phyloP scores from a whole-genome alignment of 176 grass and related monocot genomes.

The Olyra latifolia region DNA sequence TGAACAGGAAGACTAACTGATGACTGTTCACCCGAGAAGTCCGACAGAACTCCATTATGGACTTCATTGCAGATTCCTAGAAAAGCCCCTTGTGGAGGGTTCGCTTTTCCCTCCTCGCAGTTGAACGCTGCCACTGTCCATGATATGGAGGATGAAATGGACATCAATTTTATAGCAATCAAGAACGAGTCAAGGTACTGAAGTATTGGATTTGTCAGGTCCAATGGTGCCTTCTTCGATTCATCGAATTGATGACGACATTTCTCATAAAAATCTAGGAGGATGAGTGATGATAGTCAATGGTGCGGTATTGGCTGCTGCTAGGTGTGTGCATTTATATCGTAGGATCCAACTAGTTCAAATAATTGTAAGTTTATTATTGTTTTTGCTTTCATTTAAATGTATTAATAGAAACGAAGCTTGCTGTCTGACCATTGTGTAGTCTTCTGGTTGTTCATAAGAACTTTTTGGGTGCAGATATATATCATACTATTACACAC shows the following conservation, averaged over 20 bases:
- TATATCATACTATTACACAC: too few relatives aligned
- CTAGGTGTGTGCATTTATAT: neutral
- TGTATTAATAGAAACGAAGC: neutral
- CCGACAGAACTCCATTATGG: conserved; percentile 27
- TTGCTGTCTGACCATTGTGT: too few relatives aligned
- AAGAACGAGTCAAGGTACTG: conserved; percentile 38
- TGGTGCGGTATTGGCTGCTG: neutral
- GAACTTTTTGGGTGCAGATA: too few relatives aligned
- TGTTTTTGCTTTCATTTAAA: neutral
- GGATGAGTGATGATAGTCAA: neutral
- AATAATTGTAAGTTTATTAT: neutral
- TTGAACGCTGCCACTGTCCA: neutral
- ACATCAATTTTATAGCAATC: conserved; percentile 16
- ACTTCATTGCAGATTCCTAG: conserved; percentile 1
- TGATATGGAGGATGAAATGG: neutral
- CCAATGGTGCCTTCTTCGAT: neutral
- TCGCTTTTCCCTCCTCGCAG: neutral
- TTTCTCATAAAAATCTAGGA: neutral
- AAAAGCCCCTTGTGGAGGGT: neutral
- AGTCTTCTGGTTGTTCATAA: too few relatives aligned
- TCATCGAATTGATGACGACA: neutral
- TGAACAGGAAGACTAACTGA: conserved; percentile 25
- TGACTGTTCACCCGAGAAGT: neutral
- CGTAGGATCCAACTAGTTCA: neutral
- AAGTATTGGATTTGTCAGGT: neutral